phyloP scores from a whole-genome alignment of 768 basidiomycete species.

The Boletus subparvulus region DNA sequence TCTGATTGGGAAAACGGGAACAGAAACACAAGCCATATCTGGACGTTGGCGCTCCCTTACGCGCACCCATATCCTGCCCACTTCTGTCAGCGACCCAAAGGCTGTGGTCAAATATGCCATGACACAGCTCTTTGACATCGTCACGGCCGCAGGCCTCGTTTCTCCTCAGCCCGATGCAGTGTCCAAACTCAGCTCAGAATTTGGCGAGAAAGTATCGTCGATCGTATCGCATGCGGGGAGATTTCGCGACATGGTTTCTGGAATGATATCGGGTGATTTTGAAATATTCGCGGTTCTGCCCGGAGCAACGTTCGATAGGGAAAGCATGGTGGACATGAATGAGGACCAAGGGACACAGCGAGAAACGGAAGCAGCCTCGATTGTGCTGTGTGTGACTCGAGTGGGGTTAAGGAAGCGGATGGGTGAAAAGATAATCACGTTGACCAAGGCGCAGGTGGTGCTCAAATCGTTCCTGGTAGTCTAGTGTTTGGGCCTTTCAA shows the following conservation, averaged over 20 bases:
- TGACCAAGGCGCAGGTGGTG: not conserved
- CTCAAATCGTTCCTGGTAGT: not conserved
- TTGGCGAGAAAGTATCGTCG: not conserved
- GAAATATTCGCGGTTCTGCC: not conserved
- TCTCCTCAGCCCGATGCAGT: not conserved
- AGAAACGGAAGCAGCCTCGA: not conserved
- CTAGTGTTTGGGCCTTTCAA: not conserved
- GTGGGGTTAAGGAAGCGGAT: not conserved
- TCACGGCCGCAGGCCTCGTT: not conserved
- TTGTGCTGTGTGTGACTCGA: not conserved
- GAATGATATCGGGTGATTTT: conserved; percentile 1
- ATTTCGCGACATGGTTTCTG: not conserved
- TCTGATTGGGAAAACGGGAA: not conserved
- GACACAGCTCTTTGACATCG: not conserved
- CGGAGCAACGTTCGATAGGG: not conserved
- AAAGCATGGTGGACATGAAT: not conserved
- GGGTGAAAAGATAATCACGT: not conserved
- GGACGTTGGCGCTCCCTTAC: not conserved
- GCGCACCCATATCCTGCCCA: not conserved
- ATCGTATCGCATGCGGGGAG: not conserved
- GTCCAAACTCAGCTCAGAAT: not conserved
- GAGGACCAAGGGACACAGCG: not conserved
- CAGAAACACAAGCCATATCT: not conserved
- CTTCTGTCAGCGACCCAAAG: not conserved
- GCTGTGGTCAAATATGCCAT: not conserved